A percentile compares a stretch with the other conserved stretches of the same genome.
These are phyloP conservation scores for Globisporangium yorkense DNA, from an alignment of 352 stramenopile genomes.

Conservation along the genomic window DNA sequence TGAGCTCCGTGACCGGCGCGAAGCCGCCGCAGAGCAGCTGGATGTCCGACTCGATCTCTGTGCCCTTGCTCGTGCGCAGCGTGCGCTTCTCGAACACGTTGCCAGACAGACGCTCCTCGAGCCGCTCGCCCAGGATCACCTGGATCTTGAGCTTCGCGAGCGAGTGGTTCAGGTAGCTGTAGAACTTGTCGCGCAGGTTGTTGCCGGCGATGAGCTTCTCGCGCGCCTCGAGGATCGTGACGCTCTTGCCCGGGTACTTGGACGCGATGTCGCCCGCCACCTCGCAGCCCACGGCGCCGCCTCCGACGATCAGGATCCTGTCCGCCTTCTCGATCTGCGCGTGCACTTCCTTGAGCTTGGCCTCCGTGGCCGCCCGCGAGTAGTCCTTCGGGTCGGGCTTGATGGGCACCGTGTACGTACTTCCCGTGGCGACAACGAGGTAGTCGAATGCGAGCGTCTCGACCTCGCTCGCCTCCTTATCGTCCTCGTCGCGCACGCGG, in stretches of 20 bases:
- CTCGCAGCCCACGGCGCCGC: constrained; percentile 47
- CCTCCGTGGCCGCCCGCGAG: constrained; percentile 16
- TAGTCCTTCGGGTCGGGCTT: constrained; percentile 32
- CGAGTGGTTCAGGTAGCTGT: constrained; percentile 19
- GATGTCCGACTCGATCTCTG: constrained; percentile 36
- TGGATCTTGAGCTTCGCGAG: constrained; percentile 39
- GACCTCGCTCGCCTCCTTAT: constrained; percentile 17
- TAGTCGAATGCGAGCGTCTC: constrained; percentile 50
- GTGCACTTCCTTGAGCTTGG: constrained; percentile 22
- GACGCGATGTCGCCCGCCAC: constrained; percentile 39
- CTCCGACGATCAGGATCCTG: constrained; percentile 48
- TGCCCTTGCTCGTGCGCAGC: constrained; percentile 43
- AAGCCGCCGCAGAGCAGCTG: constrained; percentile 45
- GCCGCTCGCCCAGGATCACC: constrained; percentile 47
- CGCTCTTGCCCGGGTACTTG: constrained; percentile 40
- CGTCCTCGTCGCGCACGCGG: constrained; percentile 22
- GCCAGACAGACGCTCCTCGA: constrained; percentile 28
- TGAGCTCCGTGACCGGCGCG: constrained; percentile 15
- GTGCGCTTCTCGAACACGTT: constrained; percentile 26
- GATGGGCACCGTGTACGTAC: constrained; percentile 52
- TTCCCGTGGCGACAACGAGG: constrained; percentile 52
- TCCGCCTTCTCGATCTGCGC: constrained; percentile 29
- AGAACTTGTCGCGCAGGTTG: constrained; percentile 46
- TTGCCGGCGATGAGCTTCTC: constrained; percentile 23
- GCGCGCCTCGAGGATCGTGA: constrained; percentile 41